phyloP scores from a whole-genome alignment of 805 yeast species.

The Blastobotrys muscicola region DNA sequence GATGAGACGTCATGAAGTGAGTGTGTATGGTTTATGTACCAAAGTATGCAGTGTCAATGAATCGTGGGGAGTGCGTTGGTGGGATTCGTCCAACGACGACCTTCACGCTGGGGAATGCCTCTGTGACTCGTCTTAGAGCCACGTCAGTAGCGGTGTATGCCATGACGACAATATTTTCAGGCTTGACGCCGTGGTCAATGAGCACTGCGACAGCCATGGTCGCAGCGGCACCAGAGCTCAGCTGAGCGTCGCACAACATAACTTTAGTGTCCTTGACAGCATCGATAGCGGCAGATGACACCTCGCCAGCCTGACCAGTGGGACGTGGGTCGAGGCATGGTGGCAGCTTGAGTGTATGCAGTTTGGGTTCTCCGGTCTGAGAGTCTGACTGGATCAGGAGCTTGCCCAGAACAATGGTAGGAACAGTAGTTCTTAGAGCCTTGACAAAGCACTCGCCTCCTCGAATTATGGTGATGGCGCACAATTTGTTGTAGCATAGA shows the following conservation, averaged over 20 bases:
- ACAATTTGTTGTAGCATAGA: conserved; percentile 37
- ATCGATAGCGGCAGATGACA: conserved; percentile 8
- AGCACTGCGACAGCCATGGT: conserved; percentile 89
- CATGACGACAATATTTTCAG: conserved; percentile 55
- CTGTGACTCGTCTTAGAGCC: conserved; percentile 62
- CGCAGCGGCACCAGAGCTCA: conserved; percentile 86
- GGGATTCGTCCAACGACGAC: conserved; percentile 57
- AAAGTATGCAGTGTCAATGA: conserved; percentile 67
- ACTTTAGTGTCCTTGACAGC: conserved; percentile 31
- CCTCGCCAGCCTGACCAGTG: conserved; percentile 5
- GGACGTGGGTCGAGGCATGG: conserved; percentile 19
- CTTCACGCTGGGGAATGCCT: conserved; percentile 63
- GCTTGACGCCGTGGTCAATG: conserved; percentile 64
- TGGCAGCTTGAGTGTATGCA: conserved; percentile 77
- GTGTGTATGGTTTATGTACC: conserved; percentile 39
- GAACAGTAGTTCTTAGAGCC: conserved; percentile 66
- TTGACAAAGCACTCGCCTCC: conserved; percentile 90
- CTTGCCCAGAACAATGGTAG: conserved; percentile 67
- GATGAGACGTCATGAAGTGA: too few species aligned
- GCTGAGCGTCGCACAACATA: conserved; percentile 74
- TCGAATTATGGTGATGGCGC: conserved; percentile 72
- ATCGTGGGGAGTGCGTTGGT: conserved; percentile 52
- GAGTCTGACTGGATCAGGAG: conserved; percentile 81
- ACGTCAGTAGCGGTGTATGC: conserved; percentile 68
- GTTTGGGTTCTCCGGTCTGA: conserved; percentile 85